Base-by-base conservation (phyloP, 2,329 filamentous ascomycete species). In the Cadophora sp. region DNA sequence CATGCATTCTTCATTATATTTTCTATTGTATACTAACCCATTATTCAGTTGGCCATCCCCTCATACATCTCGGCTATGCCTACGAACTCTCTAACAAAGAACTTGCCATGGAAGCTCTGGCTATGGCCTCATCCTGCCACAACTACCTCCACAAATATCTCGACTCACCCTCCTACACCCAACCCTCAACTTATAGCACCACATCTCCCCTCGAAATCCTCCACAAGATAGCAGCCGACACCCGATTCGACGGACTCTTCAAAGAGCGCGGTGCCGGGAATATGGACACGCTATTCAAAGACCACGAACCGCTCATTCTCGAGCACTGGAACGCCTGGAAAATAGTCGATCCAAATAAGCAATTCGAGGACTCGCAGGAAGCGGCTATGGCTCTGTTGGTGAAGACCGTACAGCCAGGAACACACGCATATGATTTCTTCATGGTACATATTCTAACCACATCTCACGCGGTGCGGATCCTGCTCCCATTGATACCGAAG, bases 41-140 rank as follows among this genome's bases (percentile, higher is more conserved):
- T 22, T 11, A n/a, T 16, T 7, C 58, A 95, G 92, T 97, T 68
- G 95, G 91, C 20, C 93, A 97, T 74, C 92, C 95, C 1, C 83
- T 98, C n/a, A 96, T 98, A 66, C 96, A 98, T 75, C 85, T 99
- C 2, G 94, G 89, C n/a, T 97, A 97, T 77, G 96, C 94, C 11
- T 95, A 91, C 76, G 95, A 99, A 81, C 84, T 98, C 73, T 87
- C 92, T 69, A 96, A 87, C 73, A 91, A 90, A 66, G 95, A 96
- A 71, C 78, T 98, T 22, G 94, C 90, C 58, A 96, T 97, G 80
- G 96, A 99, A 81, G 92, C 94, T 0, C 84, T 99, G 0, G 89
- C 87, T 0, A 83, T 97, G 68, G 83, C 89, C 0, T 82, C 85
- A 9, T 80, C 82, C 1, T 82, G 86, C 73, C 86, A 90, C 78